Base-by-base conservation (phyloP, 495 filamentous ascomycete genomes). In the Podospora pseudoanserina region DNA sequence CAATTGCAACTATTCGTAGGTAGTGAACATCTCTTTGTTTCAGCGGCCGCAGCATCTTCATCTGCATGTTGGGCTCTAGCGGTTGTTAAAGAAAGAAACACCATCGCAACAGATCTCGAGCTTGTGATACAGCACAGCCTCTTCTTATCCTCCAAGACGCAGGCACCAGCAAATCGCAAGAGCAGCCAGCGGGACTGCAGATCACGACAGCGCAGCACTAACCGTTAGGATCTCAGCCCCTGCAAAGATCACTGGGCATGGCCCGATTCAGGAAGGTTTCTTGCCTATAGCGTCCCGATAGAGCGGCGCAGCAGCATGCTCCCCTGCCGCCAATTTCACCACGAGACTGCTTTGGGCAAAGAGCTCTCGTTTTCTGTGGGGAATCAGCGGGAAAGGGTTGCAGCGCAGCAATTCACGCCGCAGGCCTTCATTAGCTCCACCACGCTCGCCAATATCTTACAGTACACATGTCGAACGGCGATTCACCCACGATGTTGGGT, bases 231-330 rank as follows among this genome's bases (percentile, higher is more conserved):
- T 49, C 39, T 16, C 39, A 11, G 7, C 15, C 39, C 39, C 9
- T 49, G 39, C 39, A 49, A 49, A 16, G 9, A 49, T 49, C 39
- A 16, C 39, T 49, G 13, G 39, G 39, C 39, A 49, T 49, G 39
- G 39, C 39, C 39, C 39, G 39, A 49, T 49, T 49, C 55, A 58
- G 55, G 55, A 58, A 58, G 55, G 55, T 58, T 20, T 26, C 55
- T 20, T 58, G 55, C 23, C 55, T 26, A 58, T 58, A 58, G 55
- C 19, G 55, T 27, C 64, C 63, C 54, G 49, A 49, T 49, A 19
- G 55, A 57, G 64, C 64, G 64, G 64, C 64, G 56, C 64, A 66
- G 64, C 64, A 66, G 64, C 55, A 58, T 26, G n/a, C 18, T n/a
- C n/a, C 55, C n/a, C n/a, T 58, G 55, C 55, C 55, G 23, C 55